Evolutionary conservation across 805 yeast species (phyloP), one percentile per base, ranked within the genome.

Genomic region (Schwanniomyces occidentalis): DNA sequence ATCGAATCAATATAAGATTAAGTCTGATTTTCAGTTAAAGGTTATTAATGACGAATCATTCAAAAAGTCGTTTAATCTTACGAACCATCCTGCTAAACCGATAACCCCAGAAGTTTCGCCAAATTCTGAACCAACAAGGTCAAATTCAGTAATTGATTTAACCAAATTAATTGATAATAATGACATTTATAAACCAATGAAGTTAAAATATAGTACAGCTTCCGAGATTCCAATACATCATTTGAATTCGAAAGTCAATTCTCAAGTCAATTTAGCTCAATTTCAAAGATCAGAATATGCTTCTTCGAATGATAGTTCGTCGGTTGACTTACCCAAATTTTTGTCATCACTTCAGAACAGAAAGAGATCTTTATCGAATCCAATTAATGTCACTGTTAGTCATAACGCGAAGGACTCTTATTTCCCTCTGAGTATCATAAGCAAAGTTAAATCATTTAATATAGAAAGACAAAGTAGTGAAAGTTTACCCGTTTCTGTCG

Each of bases 21-120:
- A 53, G 37, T 28, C 59, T 3, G 68, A 62, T 16, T 68, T 68
- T 41, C 52, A 50, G 23, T 40, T 59, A 35, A 67, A 68, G 38
- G 51, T 45, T 18, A 65, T 68, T 56, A 59, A 63, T 42, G 63
- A 55, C 33, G 68, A 58, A 6, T 56, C 65, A 5, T 68, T 68
- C 51, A 63, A 57, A 27, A 51, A 46, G 29, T 40, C 52, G 4
- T 68, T 54, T 33, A 49, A 51, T 40, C 41, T 68, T 17, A 40
- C 48, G 8, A 52, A 55, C 20, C 64, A 52, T 14, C 74, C 74
- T 0, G 23, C 29, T 12, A 51, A 50, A 25, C 71, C 71, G 4
- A 48, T 58, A 6, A 56, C 65, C 28, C 74, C 74, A 4, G 71
- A 64, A 37, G 64, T 67, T 2, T 64, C 71, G 14, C 74, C 74